Evolutionary conservation across 352 stramenopile species (phyloP), one percentile per base, ranked within the genome.

Genomic region (Blastocystis sp.): DNA sequence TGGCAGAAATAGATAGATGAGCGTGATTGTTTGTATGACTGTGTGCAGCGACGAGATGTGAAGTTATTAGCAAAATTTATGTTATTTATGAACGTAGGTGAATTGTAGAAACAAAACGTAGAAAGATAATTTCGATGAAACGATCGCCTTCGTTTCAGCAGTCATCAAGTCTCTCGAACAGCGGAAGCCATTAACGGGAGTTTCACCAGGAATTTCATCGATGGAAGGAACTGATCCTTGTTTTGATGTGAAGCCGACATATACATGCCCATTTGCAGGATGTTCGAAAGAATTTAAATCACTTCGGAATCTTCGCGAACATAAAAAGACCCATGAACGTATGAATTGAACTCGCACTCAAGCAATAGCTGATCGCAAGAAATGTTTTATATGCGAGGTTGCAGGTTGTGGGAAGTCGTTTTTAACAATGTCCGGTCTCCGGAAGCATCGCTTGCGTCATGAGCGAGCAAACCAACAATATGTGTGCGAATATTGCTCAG

Each of bases 281-380:
- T 85, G 73, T 47, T 50, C 24, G n/a, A 85, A 85, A 55, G 50
- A 66, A 20, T 85, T 85, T 50, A 64, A 65, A 30, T 85, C 73
- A 26, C 73, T 47, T 16, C 73, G 73, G 20, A 85, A 85, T 45
- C 73, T 85, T 37, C 30, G n/a, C 5, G 34, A 85, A n/a, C 73
- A 85, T 39, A 30, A 24, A 11, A 64, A 68, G n/a, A 85, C 50
- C 8, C 73, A 85, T 45, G 47, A 69, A 45, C 24, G 73, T 85
- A 13, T 50, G 73, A 34, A 2, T 47, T 20, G 3, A 8, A 18
- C 20, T 20, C 6, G 0, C 11, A 43, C 18, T 5, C 53, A 9
- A 85, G 30, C 2, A 53, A n/a, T 45, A 85, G 73, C 26, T 11
- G 26, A 53, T 30, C 45, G 73, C 11, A 59, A 66, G 55, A 59